Percentiles rank a stretch among this genome's conserved stretches.
Evolutionary conservation across 129 eudicot species (phyloP).

Genomic region (Dittrichia graveolens): DNA sequence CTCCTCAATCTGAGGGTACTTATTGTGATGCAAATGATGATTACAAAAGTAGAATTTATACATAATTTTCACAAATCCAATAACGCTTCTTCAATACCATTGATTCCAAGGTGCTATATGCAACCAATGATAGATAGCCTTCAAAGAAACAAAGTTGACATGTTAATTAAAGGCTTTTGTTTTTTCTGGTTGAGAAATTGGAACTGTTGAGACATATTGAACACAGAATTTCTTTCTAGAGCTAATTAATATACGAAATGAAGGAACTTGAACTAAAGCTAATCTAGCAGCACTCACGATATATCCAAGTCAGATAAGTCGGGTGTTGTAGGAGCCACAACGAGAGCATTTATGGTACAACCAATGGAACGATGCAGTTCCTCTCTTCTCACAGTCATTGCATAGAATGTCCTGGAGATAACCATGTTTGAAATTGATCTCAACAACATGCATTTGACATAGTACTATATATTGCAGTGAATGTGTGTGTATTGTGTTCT

Average conservation of each 20-base stretch:
- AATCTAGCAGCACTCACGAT: conserved; percentile 39
- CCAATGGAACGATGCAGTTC: conserved; percentile 77
- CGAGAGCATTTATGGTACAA: conserved; percentile 73
- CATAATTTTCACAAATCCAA: conserved; percentile 20
- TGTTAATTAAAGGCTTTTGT: conserved; percentile 15
- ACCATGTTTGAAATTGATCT: conserved; percentile 7
- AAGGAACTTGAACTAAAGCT: neutral
- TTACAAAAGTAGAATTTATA: conserved; percentile 9
- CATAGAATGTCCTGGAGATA: conserved; percentile 79
- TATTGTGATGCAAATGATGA: conserved; percentile 17
- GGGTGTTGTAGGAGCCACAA: conserved; percentile 87
- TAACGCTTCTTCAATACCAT: conserved; percentile 23
- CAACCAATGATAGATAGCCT: conserved; percentile 32
- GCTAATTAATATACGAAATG: neutral
- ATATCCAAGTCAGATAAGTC: conserved; percentile 54
- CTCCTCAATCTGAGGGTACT: neutral
- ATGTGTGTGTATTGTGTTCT: neutral
- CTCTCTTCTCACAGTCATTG: conserved; percentile 92
- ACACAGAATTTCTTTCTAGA: neutral
- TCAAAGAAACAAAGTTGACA: conserved; percentile 31
- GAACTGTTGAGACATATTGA: neutral
- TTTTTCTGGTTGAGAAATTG: too few species aligned
- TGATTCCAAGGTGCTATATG: conserved; percentile 22
- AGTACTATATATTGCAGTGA: neutral
- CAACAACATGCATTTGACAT: conserved; percentile 16